These are phyloP conservation scores for Agaricales sp. DNA, from an alignment of 1,284 basidiomycete species.

Conservation along the genomic window DNA sequence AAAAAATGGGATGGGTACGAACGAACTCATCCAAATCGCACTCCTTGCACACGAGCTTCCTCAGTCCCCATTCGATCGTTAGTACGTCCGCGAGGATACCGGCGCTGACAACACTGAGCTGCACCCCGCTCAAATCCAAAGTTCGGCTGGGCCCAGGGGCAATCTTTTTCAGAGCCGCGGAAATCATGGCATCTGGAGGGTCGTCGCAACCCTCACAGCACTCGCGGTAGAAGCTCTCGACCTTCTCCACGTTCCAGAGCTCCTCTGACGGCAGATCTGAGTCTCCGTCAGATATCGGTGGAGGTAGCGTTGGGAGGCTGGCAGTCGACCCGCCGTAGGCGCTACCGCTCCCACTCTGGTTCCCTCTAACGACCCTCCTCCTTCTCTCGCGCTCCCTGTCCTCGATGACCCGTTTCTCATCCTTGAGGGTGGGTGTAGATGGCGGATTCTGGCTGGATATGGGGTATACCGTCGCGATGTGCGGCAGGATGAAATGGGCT, in stretches of 20 bases:
- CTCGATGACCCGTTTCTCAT: conserved; percentile 64
- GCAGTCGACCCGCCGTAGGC: conserved; percentile 10
- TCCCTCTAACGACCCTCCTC: conserved; percentile 47
- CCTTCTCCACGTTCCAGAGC: conserved; percentile 76
- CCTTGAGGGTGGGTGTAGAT: conserved; percentile 61
- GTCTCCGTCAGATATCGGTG: conserved; percentile 13
- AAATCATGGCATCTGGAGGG: conserved; percentile 52
- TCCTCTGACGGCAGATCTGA: no score
- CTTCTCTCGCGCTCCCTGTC: conserved; percentile 56
- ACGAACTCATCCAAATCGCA: conserved; percentile 76
- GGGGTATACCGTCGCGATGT: conserved; percentile 76
- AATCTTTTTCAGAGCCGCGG: conserved; percentile 63
- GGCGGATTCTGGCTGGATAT: conserved; percentile 77
- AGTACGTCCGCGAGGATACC: conserved; percentile 83
- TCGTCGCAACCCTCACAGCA: conserved; percentile 75
- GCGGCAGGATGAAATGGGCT: conserved; percentile 78
- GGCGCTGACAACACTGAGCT: conserved; percentile 59
- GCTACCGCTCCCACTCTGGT: conserved; percentile 19
- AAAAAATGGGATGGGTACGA: conserved; percentile 16
- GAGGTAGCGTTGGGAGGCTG: conserved; percentile 14
- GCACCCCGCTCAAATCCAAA: conserved; percentile 70
- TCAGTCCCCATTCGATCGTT: conserved; percentile 81
- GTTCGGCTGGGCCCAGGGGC: conserved; percentile 47
- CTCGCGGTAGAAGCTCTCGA: conserved; percentile 73
- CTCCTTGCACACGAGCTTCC: conserved; percentile 74